Evolutionary conservation across 768 basidiomycete species (phyloP), one percentile per base, ranked within the genome.

Genomic region (Termitomyces sp.): DNA sequence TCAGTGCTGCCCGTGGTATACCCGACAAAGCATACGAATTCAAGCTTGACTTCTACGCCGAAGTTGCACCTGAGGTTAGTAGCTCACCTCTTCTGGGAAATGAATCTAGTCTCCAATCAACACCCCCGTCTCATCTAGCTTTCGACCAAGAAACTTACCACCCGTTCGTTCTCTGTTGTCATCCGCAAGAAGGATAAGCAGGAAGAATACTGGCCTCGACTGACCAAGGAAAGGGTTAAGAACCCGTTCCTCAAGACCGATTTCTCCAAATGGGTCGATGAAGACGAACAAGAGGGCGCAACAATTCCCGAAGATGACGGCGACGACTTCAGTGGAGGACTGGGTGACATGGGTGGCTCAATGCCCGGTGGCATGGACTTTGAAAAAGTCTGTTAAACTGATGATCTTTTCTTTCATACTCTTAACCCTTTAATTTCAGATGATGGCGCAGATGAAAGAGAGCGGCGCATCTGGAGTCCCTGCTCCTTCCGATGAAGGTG

Each of bases 191-290:
- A 93, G 71, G 85, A 86, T 56, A 65, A 69, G 31, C 73, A 86
- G 67, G 69, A 74, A 14, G 96, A 94, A 63, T 98, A 82, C 73
- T 98, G 96, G 96, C 91, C 92, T 25, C 83, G 95, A 57, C 77
- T 98, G 51, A 94, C 91, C 46, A 94, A 96, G 72, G 90, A 90
- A 59, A 95, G 94, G 72, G 67, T 82, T 59, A 91, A 82, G 73
- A 84, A 80, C 50, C 77, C 85, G 56, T 95, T 84, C 74, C 76
- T 98, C 72, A 98, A 97, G 82, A 97, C 94, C 44, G 92, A 98
- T 72, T 98, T 98, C 71, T 78, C 78, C 62, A 96, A 91, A 76
- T 98, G 95, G 95, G 89, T 90, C 41, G 95, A 98, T 67, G 95
- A 98, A 76, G 96, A 98, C 68, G 95, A 98, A 70, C 96, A 98